Base-by-base conservation (phyloP, 129 eudicot species). In the Helianthus annuus region DNA sequence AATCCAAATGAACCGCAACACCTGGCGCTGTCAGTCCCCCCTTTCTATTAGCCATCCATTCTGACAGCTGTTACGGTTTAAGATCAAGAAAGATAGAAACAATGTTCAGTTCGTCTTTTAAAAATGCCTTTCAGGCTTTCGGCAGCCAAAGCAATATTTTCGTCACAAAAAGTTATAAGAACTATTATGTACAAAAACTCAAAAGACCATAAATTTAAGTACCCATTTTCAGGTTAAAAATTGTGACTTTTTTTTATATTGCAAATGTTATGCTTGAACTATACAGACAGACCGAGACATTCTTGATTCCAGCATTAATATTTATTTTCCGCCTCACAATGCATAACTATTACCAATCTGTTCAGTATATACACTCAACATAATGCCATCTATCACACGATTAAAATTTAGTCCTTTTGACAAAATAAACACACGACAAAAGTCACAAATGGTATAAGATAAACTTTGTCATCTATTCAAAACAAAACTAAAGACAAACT, bases 11-110 rank as follows among this genome's bases (percentile, higher is more conserved):
- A 69, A 63, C 58, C 3, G 83, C 88, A 49, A 76, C 77, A 68
- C 86, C 92, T 17, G 39, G 64, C 8, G 81, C 80, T 10, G 29
- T 55, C 7, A 42, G 70, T 48, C 32, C 72, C 19, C 67, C 29
- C 55, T 64, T 76, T 70, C 60, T 80, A 55, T 78, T 79, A 7
- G 81, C 46, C 90, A 89, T 89, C 96, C 96, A 89, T 24, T 80
- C 79, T 55, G 96, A 86, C 16, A 89, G 78, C 92, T 89, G 84
- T 48, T 57, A 71, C 16, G 68, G 62, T 54, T 54, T n/a, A 49
- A 8, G 10, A 57, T 24, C 29, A 57, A 10, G 14, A 22, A 39
- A 13, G 11, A 56, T 56, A 22, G 2, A 56, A 19, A 22, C 34
- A 6, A 9, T 10, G 9, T 58, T 58, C 13, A 58, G 64, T 58